Percentiles rank a stretch among this genome's conserved stretches.
Conservation (phyloP, 139 green algal genomes). For the Chlorella sp. region DNA sequence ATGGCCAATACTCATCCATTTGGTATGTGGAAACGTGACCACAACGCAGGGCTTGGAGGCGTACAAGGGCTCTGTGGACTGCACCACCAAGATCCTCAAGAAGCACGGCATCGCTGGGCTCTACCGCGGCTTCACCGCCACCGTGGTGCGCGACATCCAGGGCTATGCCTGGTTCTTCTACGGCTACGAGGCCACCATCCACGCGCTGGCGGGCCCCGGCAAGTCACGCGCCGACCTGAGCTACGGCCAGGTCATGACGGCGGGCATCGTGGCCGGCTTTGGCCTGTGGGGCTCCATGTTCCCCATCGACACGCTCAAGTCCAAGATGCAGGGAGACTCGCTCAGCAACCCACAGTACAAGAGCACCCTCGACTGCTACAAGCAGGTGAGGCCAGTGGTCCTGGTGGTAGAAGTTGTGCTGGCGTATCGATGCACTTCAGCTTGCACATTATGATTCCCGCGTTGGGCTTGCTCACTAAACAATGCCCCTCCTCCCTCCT, state of each 20-base stretch:
- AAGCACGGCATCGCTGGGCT: conserved; percentile 34
- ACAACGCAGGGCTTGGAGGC: conserved; percentile 15
- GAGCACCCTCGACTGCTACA: conserved; percentile 29
- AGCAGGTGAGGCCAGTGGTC: conserved; percentile 19
- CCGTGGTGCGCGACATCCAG: conserved; percentile 38
- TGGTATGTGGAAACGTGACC: no score
- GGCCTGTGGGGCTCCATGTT: conserved; percentile 49
- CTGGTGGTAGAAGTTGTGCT: no score
- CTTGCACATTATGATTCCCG: no score
- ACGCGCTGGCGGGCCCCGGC: conserved; percentile 25
- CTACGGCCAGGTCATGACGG: conserved; percentile 34
- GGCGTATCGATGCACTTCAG: no score
- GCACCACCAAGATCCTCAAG: conserved; percentile 27
- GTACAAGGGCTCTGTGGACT: conserved; percentile 40
- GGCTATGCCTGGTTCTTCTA: conserved; percentile 49
- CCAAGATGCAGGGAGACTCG: conserved; percentile 37
- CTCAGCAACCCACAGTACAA: conserved; percentile 36
- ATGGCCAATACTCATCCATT: no score
- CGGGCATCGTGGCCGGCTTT: conserved; percentile 28
- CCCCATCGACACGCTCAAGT: conserved; percentile 50
- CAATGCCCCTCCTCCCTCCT: no score
- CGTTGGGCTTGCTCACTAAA: no score
- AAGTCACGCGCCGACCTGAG: conserved; percentile 37
- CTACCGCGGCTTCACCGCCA: conserved; percentile 36
- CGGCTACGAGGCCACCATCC: conserved; percentile 39